These are phyloP conservation scores for Hippophae gyantsensis DNA, from an alignment of 306 rosid species.

Conservation along the genomic window DNA sequence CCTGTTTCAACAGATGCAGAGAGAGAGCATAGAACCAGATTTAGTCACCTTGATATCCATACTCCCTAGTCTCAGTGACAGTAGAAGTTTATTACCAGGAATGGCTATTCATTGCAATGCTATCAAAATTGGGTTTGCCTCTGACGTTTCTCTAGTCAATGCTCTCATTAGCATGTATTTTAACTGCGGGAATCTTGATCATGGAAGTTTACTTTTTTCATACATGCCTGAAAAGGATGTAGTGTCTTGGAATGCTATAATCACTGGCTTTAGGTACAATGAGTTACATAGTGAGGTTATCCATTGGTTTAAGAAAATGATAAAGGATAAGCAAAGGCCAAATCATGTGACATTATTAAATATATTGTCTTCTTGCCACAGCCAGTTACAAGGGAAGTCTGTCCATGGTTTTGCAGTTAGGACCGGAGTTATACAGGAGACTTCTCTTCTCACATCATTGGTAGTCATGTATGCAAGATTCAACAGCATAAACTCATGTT, in stretches of 20 bases:
- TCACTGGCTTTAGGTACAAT: constrained; percentile 25
- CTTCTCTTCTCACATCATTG: constrained; percentile 21
- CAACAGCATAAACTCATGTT: constrained; percentile 6
- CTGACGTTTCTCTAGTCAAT: constrained; percentile 19
- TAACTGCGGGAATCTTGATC: constrained; percentile 24
- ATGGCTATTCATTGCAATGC: constrained; percentile 25
- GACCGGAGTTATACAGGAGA: constrained; percentile 12
- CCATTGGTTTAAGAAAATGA: constrained; percentile 17
- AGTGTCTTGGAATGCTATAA: constrained; percentile 29
- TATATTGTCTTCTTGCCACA: constrained; percentile 24
- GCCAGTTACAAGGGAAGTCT: constrained; percentile 26
- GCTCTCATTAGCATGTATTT: constrained; percentile 30
- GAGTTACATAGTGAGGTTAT: constrained; percentile 15
- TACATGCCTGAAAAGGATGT: constrained; percentile 17
- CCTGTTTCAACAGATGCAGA: constrained; percentile 22
- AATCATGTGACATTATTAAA: constrained; percentile 20
- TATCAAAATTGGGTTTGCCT: constrained; percentile 16
- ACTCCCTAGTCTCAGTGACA: constrained; percentile 15
- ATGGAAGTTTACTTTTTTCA: constrained; percentile 24
- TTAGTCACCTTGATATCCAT: constrained; percentile 25
- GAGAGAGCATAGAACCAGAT: constrained; percentile 16
- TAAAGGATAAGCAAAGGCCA: constrained; percentile 17
- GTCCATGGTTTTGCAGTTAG: constrained; percentile 19
- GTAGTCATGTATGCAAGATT: constrained; percentile 31
- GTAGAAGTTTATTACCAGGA: constrained; percentile 15